Evolutionary conservation across 169 alveolate genomes (phyloP), one percentile per base, ranked within the genome.

Genomic region (Plasmodium gonderi): DNA sequence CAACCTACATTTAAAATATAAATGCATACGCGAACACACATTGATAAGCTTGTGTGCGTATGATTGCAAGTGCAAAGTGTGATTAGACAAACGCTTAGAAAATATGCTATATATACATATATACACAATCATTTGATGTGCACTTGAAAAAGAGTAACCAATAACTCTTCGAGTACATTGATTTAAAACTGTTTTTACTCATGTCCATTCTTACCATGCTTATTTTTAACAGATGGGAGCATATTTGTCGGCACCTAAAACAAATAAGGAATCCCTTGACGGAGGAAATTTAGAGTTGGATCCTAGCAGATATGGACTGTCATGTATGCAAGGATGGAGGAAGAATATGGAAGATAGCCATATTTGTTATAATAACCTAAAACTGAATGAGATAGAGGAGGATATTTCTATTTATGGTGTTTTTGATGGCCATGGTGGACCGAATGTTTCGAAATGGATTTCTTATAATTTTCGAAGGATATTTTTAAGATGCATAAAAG

Each of bases 381-480:
- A 89, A 67, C 17, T 45, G 54, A 91, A 78, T 17, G 94, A 72
- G 65, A 74, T 75, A 40, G 92, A 72, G 80, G 92, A 93, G 38
- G 96, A 92, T 40, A 80, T 97, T 47, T 94, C 97, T 8, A 54
- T 98, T 20, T 98, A 98, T 90, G 99, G 99, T 36, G 99, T 99
- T 17, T 99, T 98, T 95, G 99, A 99, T 95, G 99, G 99, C 8
- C 99, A 99, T 85, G 99, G 99, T 38, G 99, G 99, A 17, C 96
- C 97, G 38, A 98, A 98, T 91, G 99, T 99, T 14, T 97, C 99
- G 44, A 78, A 96, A 67, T 98, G 98, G 97, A 98, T 97, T 3
- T 94, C 98, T 40, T 97, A 96, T 82, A 96, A 97, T 91, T 97
- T 98, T 72, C 94, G 96, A 45, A 72, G 94, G 49, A 82, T 96